A percentile compares a stretch with the other conserved stretches of the same genome.
Evolutionary conservation across 1,284 basidiomycete genomes (phyloP).

Genomic region (Cystobasidiaceae sp.): DNA sequence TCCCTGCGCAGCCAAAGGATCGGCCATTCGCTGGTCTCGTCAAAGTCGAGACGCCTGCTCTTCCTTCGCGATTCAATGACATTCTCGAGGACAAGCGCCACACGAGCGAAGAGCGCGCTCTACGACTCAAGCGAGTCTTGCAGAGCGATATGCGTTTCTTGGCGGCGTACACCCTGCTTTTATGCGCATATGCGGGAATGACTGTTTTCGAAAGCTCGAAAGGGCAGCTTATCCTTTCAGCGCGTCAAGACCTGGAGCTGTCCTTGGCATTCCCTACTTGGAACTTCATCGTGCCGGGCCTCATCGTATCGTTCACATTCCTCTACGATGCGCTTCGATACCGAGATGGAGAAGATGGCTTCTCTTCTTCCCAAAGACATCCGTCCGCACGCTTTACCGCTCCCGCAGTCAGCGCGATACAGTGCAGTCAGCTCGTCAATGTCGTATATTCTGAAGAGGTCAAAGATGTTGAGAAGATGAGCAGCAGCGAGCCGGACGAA

Average conservation of each 20-base stretch:
- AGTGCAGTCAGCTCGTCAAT: neutral
- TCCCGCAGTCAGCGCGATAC: neutral
- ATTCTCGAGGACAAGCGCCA: conserved; percentile 1
- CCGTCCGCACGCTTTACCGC: neutral
- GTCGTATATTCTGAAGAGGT: no score
- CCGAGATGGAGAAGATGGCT: neutral
- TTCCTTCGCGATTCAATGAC: neutral
- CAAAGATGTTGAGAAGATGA: no score
- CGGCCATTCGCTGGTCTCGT: neutral
- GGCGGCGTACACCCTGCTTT: neutral
- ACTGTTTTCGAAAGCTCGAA: neutral
- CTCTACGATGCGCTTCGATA: neutral
- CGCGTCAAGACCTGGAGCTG: neutral
- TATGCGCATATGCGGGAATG: neutral
- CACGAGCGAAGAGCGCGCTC: neutral
- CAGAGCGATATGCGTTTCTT: neutral
- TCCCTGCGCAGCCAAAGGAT: neutral
- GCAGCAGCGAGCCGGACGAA: no score
- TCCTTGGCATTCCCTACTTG: neutral
- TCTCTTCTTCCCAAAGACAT: neutral
- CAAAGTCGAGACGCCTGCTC: neutral
- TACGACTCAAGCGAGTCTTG: neutral
- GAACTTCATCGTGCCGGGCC: neutral
- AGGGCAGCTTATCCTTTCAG: neutral
- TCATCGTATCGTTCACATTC: neutral